A percentile compares a stretch with the other conserved stretches of the same genome.
Conservation (phyloP, 148 eudicot species). For the Chenopodium quinoa region DNA sequence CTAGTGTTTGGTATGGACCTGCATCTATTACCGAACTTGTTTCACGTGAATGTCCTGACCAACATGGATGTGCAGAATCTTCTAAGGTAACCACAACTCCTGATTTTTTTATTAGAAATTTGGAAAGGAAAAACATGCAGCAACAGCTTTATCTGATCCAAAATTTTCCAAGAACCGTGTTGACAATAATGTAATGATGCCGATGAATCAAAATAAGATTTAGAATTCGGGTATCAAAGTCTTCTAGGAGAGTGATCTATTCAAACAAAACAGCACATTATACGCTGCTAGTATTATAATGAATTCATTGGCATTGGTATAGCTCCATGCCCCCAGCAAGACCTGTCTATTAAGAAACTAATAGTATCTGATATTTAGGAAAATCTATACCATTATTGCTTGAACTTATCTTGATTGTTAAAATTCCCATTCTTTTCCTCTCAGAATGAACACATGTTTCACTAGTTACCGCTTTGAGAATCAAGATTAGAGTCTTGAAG, state of each 20-base stretch:
- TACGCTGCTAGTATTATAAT: not conserved
- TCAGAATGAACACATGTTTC: too few relatives aligned
- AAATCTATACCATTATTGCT: not conserved
- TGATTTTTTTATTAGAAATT: slow-evolving; percentile 1
- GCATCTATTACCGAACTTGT: slow-evolving; percentile 37
- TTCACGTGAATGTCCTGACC: slow-evolving; percentile 36
- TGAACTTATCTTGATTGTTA: not conserved
- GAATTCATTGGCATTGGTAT: too few relatives aligned
- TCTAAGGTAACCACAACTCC: slow-evolving; percentile 52
- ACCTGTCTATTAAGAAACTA: not conserved
- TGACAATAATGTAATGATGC: not conserved
- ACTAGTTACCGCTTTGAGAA: not conserved
- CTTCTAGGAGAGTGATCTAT: not conserved
- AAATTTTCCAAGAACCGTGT: not conserved
- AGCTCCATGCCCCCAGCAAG: not conserved
- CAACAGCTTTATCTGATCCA: not conserved
- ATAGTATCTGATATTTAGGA: not conserved
- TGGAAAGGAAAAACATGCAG: not conserved
- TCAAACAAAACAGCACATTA: not conserved
- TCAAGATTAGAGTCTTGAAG: not conserved
- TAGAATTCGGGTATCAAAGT: not conserved
- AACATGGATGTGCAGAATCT: slow-evolving; percentile 33
- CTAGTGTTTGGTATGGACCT: slow-evolving; percentile 39
- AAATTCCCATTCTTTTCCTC: not conserved
- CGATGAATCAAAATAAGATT: not conserved